Base-by-base conservation (phyloP, 371 early-diverging fungal species). In the Fennellomyces sp. region DNA sequence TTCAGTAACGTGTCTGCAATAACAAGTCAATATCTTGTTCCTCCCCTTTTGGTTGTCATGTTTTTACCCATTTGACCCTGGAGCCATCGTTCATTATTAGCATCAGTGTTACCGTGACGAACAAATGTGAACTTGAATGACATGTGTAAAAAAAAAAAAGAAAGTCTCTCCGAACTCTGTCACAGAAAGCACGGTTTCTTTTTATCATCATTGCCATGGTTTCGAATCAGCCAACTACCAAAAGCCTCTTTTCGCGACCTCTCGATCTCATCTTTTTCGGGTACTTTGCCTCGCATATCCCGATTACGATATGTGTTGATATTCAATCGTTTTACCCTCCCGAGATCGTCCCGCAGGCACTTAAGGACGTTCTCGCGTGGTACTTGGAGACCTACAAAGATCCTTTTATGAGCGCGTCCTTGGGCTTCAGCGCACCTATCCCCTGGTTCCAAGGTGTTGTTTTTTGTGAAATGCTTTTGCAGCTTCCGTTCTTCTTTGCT, bases 401-500 rank as follows among this genome's bases (percentile, higher is more conserved):
- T 58, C 88, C 89, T 29, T 75, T 89, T 30, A 78, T 87, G 76
- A 72, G 69, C 13, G 59, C 66, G n/a, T n/a, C n/a, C n/a, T n/a
- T n/a, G n/a, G n/a, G n/a, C n/a, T 21, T 49, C 7, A 45, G 61
- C 8, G 58, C 63, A 2, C 69, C 70, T 15, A 42, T 66, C 23
- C 61, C 60, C 26, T 90, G 90, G 90, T 88, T 87, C 68, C 50
- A 66, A 26, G 70, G 80, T 33, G 76, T 90, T 50, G 52, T 84
- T 23, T 68, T 48, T 5, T 70, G 74, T 66, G 90, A 90, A 69
- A 55, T 80, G 2, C 8, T 82, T 5, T n/a, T 87, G n/a, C 90
- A 90, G 64, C 65, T 88, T 6, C 90, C 90, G 0, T 84, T 90
- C 65, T 88, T 90, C 61, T 78, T 88, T 59, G 73, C 74, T 38